Percentiles rank a stretch among this genome's conserved stretches.
Conservation (phyloP, 2,329 filamentous ascomycete species). For the Penicillium frequentans region DNA sequence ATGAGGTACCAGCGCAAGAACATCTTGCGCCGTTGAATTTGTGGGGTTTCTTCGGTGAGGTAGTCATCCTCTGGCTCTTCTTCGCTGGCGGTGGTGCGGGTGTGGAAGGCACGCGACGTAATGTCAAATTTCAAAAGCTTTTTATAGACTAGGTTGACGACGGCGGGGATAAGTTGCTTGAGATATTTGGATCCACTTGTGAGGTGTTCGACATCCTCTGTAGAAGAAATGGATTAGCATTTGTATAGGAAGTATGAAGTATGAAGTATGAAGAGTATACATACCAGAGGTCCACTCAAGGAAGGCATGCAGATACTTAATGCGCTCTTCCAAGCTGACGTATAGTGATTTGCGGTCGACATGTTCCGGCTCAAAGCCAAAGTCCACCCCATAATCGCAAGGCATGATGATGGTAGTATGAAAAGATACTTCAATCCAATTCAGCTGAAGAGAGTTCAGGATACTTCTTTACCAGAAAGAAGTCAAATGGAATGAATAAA, state of each 20-base stretch:
- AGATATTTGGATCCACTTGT: slow-evolving; percentile 71
- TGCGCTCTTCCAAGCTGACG: slow-evolving; percentile 66
- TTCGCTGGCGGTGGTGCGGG: slow-evolving; percentile 61
- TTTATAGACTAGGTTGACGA: slow-evolving; percentile 82
- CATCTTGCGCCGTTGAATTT: slow-evolving; percentile 75
- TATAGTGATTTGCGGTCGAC: slow-evolving; percentile 71
- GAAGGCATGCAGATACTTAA: slow-evolving; percentile 73
- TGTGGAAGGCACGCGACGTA: slow-evolving; percentile 73
- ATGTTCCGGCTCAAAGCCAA: slow-evolving; percentile 47
- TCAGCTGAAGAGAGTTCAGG: not conserved
- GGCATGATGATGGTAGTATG: slow-evolving; percentile 15
- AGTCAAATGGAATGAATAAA: not conserved
- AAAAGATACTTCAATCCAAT: not conserved
- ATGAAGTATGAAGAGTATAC: slow-evolving; percentile 27
- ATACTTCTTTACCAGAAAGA: not conserved
- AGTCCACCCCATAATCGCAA: slow-evolving; percentile 14
- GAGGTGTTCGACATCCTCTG: slow-evolving; percentile 72
- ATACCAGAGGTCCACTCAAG: slow-evolving; percentile 71
- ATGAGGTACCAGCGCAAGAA: slow-evolving; percentile 73
- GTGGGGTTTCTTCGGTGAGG: slow-evolving; percentile 67
- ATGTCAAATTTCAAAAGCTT: slow-evolving; percentile 80
- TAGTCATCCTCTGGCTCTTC: slow-evolving; percentile 62
- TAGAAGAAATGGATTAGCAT: not conserved
- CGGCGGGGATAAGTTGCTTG: slow-evolving; percentile 75
- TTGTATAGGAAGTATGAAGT: not conserved